A percentile compares a stretch with the other conserved stretches of the same genome.
phyloP scores from a whole-genome alignment of 2,329 filamentous ascomycete genomes.

The Calonectria multiphialidica region DNA sequence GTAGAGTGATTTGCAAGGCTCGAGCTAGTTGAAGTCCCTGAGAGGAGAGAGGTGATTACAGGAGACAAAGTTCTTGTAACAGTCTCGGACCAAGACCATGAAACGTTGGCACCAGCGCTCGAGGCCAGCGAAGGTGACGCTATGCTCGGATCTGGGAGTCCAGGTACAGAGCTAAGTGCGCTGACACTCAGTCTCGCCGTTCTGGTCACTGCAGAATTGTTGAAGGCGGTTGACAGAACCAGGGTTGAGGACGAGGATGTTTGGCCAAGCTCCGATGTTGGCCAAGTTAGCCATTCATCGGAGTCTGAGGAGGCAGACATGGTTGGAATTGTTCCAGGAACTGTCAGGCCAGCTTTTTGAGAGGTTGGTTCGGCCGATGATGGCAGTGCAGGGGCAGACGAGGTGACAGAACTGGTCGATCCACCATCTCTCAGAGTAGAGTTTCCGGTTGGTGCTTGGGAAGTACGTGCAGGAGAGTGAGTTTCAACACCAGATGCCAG shows the following conservation, averaged over 20 bases:
- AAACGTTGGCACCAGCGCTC: not conserved
- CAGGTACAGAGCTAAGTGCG: not conserved
- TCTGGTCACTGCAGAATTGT: not conserved
- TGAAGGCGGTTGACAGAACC: not conserved
- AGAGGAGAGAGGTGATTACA: not conserved
- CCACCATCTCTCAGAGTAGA: not conserved
- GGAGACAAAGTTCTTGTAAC: not conserved
- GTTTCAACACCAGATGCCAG: not conserved
- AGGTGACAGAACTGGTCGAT: not conserved
- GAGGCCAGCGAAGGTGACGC: not conserved
- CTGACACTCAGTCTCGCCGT: not conserved
- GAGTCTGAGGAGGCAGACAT: not conserved
- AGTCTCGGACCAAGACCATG: not conserved
- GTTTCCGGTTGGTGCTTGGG: not conserved
- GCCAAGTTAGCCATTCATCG: not conserved
- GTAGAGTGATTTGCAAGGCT: not conserved
- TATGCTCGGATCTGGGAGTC: not conserved
- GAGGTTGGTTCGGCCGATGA: not conserved
- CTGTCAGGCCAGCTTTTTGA: not conserved
- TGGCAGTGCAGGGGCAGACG: not conserved
- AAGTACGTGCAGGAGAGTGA: not conserved
- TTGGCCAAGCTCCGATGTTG: not conserved
- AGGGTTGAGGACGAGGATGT: not conserved
- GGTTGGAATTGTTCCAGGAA: not conserved
- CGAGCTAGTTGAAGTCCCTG: not conserved